phyloP scores from a whole-genome alignment of 2,329 filamentous ascomycete genomes.

The Monilinia laxa region DNA sequence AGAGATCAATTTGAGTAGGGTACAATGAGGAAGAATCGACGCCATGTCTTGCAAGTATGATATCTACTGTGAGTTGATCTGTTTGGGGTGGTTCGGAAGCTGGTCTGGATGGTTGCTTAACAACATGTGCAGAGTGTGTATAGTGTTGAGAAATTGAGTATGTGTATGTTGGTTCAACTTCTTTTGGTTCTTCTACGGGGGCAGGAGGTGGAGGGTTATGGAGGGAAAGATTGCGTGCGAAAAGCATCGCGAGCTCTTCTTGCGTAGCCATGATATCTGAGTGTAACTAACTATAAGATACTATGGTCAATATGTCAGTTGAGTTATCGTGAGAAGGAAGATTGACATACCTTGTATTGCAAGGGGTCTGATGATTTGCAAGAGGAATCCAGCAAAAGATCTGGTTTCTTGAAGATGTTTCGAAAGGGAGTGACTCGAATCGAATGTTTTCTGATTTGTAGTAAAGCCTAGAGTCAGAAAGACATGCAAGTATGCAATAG shows the following conservation, averaged over 20 bases:
- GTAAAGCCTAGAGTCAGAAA: constrained; percentile 37
- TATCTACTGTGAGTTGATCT: constrained; percentile 53
- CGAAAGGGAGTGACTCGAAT: constrained; percentile 18
- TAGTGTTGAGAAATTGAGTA: constrained; percentile 84
- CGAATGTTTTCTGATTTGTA: constrained; percentile 30
- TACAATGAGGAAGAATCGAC: constrained; percentile 70
- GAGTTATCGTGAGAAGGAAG: constrained; percentile 17
- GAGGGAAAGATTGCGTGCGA: constrained; percentile 73
- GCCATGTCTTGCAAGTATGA: constrained; percentile 62
- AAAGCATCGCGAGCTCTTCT: constrained; percentile 79
- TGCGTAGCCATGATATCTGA: constrained; percentile 58
- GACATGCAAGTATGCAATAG: constrained; percentile 34
- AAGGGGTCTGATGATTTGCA: constrained; percentile 30
- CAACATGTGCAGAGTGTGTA: constrained; percentile 72
- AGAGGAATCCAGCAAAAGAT: constrained; percentile 34
- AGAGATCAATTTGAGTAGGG: constrained; percentile 73
- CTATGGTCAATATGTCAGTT: constrained; percentile 8
- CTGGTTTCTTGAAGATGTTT: constrained; percentile 6
- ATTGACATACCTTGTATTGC: constrained; percentile 39
- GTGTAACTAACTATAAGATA: not conserved
- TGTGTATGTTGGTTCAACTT: constrained; percentile 51
- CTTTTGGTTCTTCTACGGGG: constrained; percentile 39
- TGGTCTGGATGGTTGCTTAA: constrained; percentile 46
- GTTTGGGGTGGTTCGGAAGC: constrained; percentile 53
- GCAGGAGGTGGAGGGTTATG: constrained; percentile 38